Evolutionary conservation across 1,284 basidiomycete genomes (phyloP).

Genomic region (Papiliotrema laurentii): DNA sequence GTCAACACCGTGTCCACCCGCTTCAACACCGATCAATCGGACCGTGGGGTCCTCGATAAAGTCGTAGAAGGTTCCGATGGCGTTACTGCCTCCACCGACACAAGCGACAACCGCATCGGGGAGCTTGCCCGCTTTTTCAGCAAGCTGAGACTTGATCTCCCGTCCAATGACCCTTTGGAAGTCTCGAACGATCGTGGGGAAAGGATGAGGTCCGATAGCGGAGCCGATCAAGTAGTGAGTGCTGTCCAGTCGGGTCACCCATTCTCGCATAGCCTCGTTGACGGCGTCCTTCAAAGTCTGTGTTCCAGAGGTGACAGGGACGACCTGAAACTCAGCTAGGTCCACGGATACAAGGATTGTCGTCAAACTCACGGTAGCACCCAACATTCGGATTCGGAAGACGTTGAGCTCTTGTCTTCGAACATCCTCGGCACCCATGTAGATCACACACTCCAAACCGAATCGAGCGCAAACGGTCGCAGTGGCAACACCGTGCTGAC

Average conservation of each 20-base stretch:
- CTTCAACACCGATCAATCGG: constrained; percentile 86
- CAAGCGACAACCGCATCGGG: constrained; percentile 95
- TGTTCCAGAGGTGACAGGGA: constrained; percentile 91
- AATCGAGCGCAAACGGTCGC: constrained; percentile 98
- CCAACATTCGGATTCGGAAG: constrained; percentile 96
- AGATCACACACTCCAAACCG: constrained; percentile 90
- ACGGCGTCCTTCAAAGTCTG: constrained; percentile 97
- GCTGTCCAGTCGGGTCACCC: constrained; percentile 90
- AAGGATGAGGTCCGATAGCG: constrained; percentile 95
- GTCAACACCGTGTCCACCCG: constrained; percentile 86
- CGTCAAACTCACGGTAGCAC: constrained; percentile 63
- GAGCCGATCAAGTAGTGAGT: constrained; percentile 98
- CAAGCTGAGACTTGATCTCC: constrained; percentile 88
- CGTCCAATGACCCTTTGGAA: constrained; percentile 94
- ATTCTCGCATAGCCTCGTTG: constrained; percentile 94
- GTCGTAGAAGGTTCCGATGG: constrained; percentile 94
- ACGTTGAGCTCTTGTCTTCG: constrained; percentile 93
- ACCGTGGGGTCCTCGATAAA: constrained; percentile 84
- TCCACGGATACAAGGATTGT: background rate
- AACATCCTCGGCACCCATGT: constrained; percentile 99
- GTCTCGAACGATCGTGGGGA: constrained; percentile 97
- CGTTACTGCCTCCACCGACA: constrained; percentile 95
- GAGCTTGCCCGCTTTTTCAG: constrained; percentile 70
- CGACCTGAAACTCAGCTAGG: constrained; percentile 55
- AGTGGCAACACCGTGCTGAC: constrained; percentile 97